Conservation (phyloP, 2,329 filamentous ascomycete species). For the Venturiaceae sp. region DNA sequence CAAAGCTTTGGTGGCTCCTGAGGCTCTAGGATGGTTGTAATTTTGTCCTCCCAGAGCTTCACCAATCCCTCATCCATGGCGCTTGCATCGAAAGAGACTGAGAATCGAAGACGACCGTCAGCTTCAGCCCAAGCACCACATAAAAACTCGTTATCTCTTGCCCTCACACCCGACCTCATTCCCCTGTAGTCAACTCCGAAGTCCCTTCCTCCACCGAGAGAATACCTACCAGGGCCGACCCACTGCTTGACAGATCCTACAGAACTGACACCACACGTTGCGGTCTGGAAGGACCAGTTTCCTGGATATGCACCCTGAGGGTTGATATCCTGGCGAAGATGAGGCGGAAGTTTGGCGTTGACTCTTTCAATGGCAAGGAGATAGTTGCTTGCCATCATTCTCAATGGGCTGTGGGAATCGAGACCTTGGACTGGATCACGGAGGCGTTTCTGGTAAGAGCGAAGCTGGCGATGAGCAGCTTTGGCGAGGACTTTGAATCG, state of each 20-base stretch:
- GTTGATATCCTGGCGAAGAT: conserved; percentile 17
- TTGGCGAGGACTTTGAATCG: conserved; percentile 29
- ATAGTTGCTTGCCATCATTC: conserved; percentile 34
- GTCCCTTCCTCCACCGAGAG: conserved; percentile 17
- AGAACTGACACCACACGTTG: conserved; percentile 36
- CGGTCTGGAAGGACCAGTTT: conserved; percentile 19
- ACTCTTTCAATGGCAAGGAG: conserved; percentile 29
- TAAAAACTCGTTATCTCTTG: conserved; percentile 36
- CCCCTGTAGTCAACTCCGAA: conserved; percentile 30
- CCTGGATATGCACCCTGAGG: conserved; percentile 28
- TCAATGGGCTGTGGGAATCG: conserved; percentile 25
- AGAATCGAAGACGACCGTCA: conserved; percentile 24
- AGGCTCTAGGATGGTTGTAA: conserved; percentile 21
- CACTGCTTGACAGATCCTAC: conserved; percentile 27
- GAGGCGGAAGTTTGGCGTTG: conserved; percentile 21
- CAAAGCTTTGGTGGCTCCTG: too few relatives aligned
- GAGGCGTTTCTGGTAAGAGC: conserved; percentile 33
- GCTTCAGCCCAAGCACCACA: conserved; percentile 29
- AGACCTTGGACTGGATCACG: conserved; percentile 16
- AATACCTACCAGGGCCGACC: conserved; percentile 19
- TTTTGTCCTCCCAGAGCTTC: conserved; percentile 20
- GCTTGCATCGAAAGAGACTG: conserved; percentile 31
- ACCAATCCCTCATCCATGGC: conserved; percentile 22
- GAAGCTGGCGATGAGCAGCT: conserved; percentile 32
- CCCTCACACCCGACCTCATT: conserved; percentile 29